Evolutionary conservation across 2,329 filamentous ascomycete species (phyloP).

Genomic region (Trichothecium sympodiale): DNA sequence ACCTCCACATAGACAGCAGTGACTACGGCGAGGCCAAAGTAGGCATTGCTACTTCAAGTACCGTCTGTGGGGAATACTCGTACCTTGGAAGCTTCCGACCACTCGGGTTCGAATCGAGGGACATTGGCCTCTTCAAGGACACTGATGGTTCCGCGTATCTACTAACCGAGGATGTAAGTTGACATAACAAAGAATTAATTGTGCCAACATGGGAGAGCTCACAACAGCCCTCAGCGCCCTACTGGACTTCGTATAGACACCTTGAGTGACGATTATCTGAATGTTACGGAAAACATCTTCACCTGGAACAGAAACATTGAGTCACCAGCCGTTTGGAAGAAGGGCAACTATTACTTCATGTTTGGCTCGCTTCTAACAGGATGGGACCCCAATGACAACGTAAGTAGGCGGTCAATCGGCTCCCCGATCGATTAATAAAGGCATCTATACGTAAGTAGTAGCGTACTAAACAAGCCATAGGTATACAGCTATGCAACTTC

Average conservation of each 20-base stretch:
- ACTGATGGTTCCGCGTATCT: constrained; percentile 50
- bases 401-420: no score
- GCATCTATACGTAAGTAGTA: background rate
- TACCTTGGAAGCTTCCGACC: constrained; percentile 23
- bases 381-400: constrained; percentile 54
- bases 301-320: constrained; percentile 46
- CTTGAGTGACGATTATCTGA: constrained; percentile 45
- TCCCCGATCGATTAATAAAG: no score
- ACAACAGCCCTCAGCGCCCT: constrained; percentile 28
- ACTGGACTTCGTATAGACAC: constrained; percentile 47
- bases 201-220: background rate
- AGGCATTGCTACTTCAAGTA: constrained; percentile 48
- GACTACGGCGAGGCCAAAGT: constrained; percentile 53
- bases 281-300: constrained; percentile 35
- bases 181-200: background rate
- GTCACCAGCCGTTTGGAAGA: constrained; percentile 52
- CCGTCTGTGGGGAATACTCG: constrained; percentile 48
- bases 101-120: constrained; percentile 30
- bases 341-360: constrained; percentile 50
- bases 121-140: constrained; percentile 51
- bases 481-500: constrained; percentile 46
- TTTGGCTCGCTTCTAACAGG: constrained; percentile 48
- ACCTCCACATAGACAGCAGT: constrained; percentile 54
- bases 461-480: constrained; percentile 7
- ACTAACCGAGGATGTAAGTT: constrained; percentile 48